Base-by-base conservation (phyloP, 169 alveolate genomes). In the Plasmodium ovale region DNA sequence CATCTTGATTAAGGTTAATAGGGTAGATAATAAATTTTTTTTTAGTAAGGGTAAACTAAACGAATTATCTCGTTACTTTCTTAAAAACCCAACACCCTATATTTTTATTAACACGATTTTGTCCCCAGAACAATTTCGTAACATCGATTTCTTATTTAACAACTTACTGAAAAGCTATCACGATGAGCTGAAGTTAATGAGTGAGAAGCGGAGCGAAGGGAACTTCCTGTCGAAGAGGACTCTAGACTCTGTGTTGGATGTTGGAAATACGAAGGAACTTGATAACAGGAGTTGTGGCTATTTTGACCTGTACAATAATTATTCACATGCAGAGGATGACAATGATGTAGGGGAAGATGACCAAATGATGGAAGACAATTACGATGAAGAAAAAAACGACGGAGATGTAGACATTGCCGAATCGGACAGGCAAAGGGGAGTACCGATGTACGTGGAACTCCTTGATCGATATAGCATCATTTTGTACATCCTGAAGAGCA, bases 391-490 rank as follows among this genome's bases (percentile, higher is more conserved):
- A 21, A 37, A 19, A 19, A 37, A 60, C 9, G 23, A 65, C 3
- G 14, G 27, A 65, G 69, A 60, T 19, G n/a, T 27, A 12, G 44
- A 9, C 42, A 37, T 16, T 16, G 54, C 25, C 21, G 31, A 16
- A 62, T n/a, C 19, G 1, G 23, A 70, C 44, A 27, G 53, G 16
- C 10, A 58, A 33, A 74, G 9, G 16, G 31, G 12, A 2, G 54
- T 77, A 39, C 89, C 89, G 10, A 25, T 79, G 35, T 65, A 94
- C 59, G 89, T 96, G 3, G 93, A 89, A 72, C 93, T 96, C 4
- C 87, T 95, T 47, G 98, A 96, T 72, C 88, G 98, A 72, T 93
- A 93, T 60, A 95, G 96, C 4, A 94, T 95, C 51, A 96, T 96
- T 60, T 85, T 96, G n/a, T 54, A 94, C 68, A 96, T 96, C 3